Evolutionary conservation across 345 rosid genomes (phyloP).

Genomic region (Bruguiera sexangula): DNA sequence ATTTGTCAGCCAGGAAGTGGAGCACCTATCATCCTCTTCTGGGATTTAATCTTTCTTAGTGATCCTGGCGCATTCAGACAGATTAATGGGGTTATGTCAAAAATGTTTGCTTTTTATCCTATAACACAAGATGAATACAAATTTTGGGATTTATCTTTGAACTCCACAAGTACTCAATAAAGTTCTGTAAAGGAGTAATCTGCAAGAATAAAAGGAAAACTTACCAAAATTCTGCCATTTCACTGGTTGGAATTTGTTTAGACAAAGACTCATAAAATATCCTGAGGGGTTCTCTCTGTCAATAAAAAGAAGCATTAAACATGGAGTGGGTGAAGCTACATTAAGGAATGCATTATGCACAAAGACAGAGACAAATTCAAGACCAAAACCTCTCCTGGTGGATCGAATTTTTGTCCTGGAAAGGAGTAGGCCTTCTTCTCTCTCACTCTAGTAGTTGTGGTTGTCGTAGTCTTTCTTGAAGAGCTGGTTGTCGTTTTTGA

Average conservation of each 20-base stretch:
- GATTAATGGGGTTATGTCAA: too few species aligned
- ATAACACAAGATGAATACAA: neutral
- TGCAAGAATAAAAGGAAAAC: constrained; percentile 21
- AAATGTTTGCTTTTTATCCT: too few species aligned
- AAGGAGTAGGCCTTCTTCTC: constrained; percentile 87
- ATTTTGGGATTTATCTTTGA: neutral
- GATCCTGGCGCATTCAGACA: too few species aligned
- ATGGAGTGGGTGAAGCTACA: neutral
- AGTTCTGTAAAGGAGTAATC: neutral
- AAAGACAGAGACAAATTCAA: constrained; percentile 10
- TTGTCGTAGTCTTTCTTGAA: constrained; percentile 42
- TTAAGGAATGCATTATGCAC: neutral
- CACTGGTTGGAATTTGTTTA: constrained; percentile 76
- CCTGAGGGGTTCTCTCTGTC: constrained; percentile 91
- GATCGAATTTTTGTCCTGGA: constrained; percentile 82
- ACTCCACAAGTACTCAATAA: neutral
- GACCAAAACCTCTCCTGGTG: constrained; percentile 75
- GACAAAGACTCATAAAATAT: constrained; percentile 87
- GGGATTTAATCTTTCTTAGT: too few species aligned
- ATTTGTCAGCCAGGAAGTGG: neutral
- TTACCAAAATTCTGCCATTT: constrained; percentile 98
- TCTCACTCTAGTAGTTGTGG: constrained; percentile 50
- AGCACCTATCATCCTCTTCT: too few species aligned
- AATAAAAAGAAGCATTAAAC: constrained; percentile 10
- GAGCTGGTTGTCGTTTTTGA: constrained; percentile 45